Base-by-base conservation (phyloP, 805 yeast species). In the Candida vartiovaarae region DNA sequence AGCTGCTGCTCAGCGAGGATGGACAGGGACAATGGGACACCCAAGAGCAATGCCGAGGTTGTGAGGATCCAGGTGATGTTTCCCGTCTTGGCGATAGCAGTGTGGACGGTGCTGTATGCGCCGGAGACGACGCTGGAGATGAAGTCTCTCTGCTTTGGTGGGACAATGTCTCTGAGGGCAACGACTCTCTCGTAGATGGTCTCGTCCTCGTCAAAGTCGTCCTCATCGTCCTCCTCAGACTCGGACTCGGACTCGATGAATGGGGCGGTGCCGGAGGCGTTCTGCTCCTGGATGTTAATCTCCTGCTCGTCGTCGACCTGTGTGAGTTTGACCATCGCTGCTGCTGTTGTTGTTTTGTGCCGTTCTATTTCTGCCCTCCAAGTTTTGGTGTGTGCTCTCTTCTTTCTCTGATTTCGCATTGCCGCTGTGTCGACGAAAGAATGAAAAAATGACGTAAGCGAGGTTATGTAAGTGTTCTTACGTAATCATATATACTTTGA, bases 1-100 rank as follows among this genome's bases (percentile, higher is more conserved):
- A 90, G 76, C 71, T 91, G 97, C 63, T 89, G 95, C 71, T 91
- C 97, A 48, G 89, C 81, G 57, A 93, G 74, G 56, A 93, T 85
- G 42, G 96, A 83, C 57, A 93, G 72, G 7, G 96, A 82, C 56
- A 87, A 75, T 51, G 99, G 99, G 38, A 89, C 95, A 63, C 96
- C 97, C 56, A 93, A 71, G 50, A 93, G 75, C 56, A 93, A 70
- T 35, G 86, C 80, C 35, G 93, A 77, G 9, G 98, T 82, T 9
- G 96, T 80, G 45, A 87, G 52, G 48, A 84, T 75, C 98, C 98
- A 93, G 53, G 90, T 73, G 34, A 84, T 70, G 54, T 76, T 75
- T 48, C 96, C 96, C 48, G 85, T 72, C 53, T 78, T 80, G 48
- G 71, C 59, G 43, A 80, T 67, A 32, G 78, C 72, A 31, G 71